A percentile compares a stretch with the other conserved stretches of the same genome.
These are phyloP conservation scores for Actinidia chinensis DNA, from an alignment of 179 eudicot genomes.

Conservation along the genomic window DNA sequence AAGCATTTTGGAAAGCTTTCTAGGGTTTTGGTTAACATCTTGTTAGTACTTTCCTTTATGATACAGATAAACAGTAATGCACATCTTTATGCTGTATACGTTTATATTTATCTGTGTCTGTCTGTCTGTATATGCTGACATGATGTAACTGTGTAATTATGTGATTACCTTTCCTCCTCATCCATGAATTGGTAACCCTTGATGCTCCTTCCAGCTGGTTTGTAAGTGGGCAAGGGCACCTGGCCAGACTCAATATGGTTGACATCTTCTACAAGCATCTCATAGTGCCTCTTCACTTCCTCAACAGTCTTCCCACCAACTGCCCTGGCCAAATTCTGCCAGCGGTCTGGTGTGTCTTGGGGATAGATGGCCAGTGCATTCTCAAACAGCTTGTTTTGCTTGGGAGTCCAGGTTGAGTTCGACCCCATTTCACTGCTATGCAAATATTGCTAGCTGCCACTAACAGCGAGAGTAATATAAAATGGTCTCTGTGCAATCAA, in stretches of 20 bases:
- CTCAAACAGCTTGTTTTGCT: slow-evolving; percentile 58
- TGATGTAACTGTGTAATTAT: too few relatives aligned
- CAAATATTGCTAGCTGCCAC: too few relatives aligned
- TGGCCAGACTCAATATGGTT: slow-evolving; percentile 47
- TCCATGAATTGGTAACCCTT: slow-evolving; percentile 21
- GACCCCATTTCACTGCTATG: slow-evolving; percentile 21
- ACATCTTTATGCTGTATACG: too few relatives aligned
- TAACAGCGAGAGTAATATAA: too few relatives aligned
- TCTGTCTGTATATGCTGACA: too few relatives aligned
- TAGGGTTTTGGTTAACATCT: too few relatives aligned
- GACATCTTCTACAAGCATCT: slow-evolving; percentile 47
- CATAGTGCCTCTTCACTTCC: slow-evolving; percentile 53
- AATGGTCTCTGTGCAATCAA: too few relatives aligned
- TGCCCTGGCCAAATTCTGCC: slow-evolving; percentile 49
- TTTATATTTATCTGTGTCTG: too few relatives aligned
- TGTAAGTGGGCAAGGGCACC: slow-evolving; percentile 20
- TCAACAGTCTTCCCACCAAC: slow-evolving; percentile 45
- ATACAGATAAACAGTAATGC: too few relatives aligned
- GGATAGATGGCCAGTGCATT: slow-evolving; percentile 51
- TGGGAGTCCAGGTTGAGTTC: slow-evolving; percentile 49
- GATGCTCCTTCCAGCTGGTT: background rate
- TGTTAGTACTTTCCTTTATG: too few relatives aligned
- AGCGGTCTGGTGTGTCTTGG: slow-evolving; percentile 49
- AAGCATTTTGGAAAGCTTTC: too few relatives aligned
- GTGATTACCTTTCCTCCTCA: slow-evolving; percentile 44